Conservation (phyloP, 352 stramenopile species). For the Globisporangium orthogonon region DNA sequence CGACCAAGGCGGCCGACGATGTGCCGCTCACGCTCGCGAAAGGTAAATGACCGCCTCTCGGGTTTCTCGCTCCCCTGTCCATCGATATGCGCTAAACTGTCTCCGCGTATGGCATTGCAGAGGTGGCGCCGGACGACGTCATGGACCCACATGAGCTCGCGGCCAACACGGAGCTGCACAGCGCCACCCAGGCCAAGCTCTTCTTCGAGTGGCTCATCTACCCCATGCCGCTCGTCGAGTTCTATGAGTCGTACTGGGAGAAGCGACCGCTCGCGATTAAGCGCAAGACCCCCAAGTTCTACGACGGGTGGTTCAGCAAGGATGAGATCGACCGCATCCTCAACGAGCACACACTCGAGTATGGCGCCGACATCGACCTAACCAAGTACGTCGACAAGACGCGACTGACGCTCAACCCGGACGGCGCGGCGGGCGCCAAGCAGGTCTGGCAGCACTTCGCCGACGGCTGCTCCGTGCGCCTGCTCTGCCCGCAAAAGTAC, state of each 20-base stretch:
- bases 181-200: slow-evolving; percentile 56
- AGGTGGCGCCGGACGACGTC: slow-evolving; percentile 37
- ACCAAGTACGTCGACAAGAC: slow-evolving; percentile 86
- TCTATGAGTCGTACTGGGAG: slow-evolving; percentile 93
- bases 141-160: slow-evolving; percentile 52
- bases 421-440: slow-evolving; percentile 44
- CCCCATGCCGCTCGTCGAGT: slow-evolving; percentile 80
- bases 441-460: slow-evolving; percentile 78
- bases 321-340: slow-evolving; percentile 68
- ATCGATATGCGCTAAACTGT: not conserved
- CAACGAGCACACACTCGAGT: slow-evolving; percentile 69
- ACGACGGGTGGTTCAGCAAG: slow-evolving; percentile 77
- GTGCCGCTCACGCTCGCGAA: slow-evolving; percentile 35
- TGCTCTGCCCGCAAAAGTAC: slow-evolving; percentile 94
- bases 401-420: slow-evolving; percentile 62
- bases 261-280: slow-evolving; percentile 87
- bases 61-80: too few species aligned
- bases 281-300: slow-evolving; percentile 55
- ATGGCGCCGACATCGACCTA: slow-evolving; percentile 79
- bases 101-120: slow-evolving; percentile 3
- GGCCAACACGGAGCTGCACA: slow-evolving; percentile 53
- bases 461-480: slow-evolving; percentile 86
- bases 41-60: slow-evolving; percentile 5
- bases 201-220: slow-evolving; percentile 85
- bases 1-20: slow-evolving; percentile 21